A percentile compares a stretch with the other conserved stretches of the same genome.
Evolutionary conservation across 139 green algal species (phyloP).

Genomic region (Chlamydomonas sp.): DNA sequence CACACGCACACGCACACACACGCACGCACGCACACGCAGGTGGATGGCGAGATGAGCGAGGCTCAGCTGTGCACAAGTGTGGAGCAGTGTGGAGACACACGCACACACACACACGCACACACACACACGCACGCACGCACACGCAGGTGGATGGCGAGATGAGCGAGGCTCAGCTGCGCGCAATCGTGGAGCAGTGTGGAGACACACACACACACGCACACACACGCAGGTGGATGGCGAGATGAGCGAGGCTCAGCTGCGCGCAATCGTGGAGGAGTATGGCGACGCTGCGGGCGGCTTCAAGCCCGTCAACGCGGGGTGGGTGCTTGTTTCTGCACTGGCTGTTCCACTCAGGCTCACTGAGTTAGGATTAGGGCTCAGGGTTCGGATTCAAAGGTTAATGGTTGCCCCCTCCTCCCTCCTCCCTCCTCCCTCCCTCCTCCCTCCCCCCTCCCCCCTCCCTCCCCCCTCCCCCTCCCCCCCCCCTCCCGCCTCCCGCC

Average conservation of each 20-base stretch:
- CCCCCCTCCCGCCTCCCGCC: no score
- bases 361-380: no score
- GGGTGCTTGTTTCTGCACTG: no score
- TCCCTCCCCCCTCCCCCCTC: background rate
- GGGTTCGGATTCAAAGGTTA: no score
- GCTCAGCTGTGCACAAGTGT: no score
- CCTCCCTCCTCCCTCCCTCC: background rate
- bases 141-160: background rate
- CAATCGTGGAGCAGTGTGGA: background rate
- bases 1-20: no score
- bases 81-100: background rate
- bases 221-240: no score
- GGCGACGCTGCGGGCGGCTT: background rate
- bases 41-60: no score
- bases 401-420: no score
- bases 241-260: constrained; percentile 7
- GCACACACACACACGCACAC: background rate
- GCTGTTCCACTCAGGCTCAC: no score
- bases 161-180: background rate
- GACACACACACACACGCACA: background rate
- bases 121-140: background rate
- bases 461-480: background rate
- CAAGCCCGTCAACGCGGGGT: no score
- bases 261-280: constrained; percentile 2
- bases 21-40: no score